These are phyloP conservation scores for Dryas octopetala DNA, from an alignment of 306 rosid genomes.

Conservation along the genomic window DNA sequence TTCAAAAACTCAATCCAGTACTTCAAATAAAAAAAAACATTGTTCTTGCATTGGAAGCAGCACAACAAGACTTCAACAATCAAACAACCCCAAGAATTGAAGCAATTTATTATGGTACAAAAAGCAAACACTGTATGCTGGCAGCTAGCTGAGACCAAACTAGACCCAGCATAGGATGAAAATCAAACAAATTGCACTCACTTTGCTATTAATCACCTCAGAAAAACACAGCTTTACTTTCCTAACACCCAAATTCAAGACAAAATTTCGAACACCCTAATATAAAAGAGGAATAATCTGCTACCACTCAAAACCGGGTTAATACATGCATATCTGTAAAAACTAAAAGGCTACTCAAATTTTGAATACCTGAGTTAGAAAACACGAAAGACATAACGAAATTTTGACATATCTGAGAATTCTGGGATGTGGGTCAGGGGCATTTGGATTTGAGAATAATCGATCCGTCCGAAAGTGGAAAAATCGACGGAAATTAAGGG, in stretches of 20 bases:
- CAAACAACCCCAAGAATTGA: background rate
- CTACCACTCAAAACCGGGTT: background rate
- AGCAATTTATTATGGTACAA: background rate
- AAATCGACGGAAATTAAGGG: background rate
- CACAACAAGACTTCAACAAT: background rate
- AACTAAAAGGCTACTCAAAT: background rate
- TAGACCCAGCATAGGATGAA: background rate
- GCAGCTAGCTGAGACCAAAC: slow-evolving; percentile 6
- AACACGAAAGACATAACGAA: background rate
- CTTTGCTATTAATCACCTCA: background rate
- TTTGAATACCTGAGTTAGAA: slow-evolving; percentile 13
- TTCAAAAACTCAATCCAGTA: background rate
- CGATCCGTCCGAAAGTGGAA: background rate
- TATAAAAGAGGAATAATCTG: background rate
- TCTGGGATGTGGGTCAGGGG: slow-evolving; percentile 6
- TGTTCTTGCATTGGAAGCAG: background rate
- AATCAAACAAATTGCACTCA: background rate
- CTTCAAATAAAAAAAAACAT: background rate
- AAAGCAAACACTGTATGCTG: background rate
- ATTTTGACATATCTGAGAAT: slow-evolving; percentile 2
- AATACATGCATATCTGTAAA: background rate
- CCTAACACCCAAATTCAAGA: background rate
- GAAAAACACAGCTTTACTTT: background rate
- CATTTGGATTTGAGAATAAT: background rate
- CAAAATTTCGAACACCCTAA: slow-evolving; percentile 5